Conservation (phyloP, 208 protist species). For the Strigomonas culicis region DNA sequence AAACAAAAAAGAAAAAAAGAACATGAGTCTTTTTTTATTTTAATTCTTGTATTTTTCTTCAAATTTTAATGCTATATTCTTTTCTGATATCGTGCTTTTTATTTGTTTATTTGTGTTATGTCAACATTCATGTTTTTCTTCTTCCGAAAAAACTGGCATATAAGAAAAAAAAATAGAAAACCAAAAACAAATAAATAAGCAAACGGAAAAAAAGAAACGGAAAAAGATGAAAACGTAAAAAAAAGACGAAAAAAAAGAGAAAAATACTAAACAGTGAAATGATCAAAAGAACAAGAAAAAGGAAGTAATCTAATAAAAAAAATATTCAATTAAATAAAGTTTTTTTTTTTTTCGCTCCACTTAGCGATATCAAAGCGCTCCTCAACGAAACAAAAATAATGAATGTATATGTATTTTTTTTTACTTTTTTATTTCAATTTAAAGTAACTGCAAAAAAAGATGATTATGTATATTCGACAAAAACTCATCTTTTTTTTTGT, state of each 20-base stretch:
- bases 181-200: not conserved
- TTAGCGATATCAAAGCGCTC: not conserved
- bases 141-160: too few species aligned
- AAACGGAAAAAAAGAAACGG: not conserved
- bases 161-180: too few species aligned
- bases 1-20: slow-evolving; percentile 1
- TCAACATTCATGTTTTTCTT: too few species aligned
- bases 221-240: not conserved
- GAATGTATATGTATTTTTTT: slow-evolving; percentile 4
- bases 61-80: not conserved
- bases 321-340: not conserved
- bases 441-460: not conserved
- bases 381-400: not conserved
- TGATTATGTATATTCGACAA: not conserved
- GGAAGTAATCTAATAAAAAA: not conserved
- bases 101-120: too few species aligned
- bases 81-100: too few species aligned
- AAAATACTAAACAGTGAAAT: not conserved
- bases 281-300: slow-evolving; percentile 6
- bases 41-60: slow-evolving; percentile 3
- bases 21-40: slow-evolving; percentile 9
- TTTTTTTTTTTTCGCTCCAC: not conserved
- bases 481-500: not conserved
- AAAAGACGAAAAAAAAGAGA: not conserved
- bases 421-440: slow-evolving; percentile 1